Conservation (phyloP, 2,329 filamentous ascomycete species). For the Exophiala phaeomuriformis region DNA sequence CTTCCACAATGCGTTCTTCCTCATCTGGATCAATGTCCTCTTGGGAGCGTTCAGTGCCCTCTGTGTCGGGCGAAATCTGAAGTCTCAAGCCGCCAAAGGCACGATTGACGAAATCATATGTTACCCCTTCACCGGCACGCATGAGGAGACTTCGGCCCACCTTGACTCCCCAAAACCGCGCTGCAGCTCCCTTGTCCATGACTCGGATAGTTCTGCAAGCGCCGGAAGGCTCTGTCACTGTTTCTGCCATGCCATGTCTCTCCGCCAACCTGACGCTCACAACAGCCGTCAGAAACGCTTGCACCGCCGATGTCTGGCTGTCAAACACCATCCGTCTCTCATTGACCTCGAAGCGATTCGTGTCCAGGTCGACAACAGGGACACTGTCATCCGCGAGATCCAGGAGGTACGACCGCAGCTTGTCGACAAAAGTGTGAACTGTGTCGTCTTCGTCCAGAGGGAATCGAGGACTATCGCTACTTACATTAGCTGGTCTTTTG, state of each 20-base stretch:
- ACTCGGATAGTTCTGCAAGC: constrained; percentile 22
- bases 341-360: constrained; percentile 52
- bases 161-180: constrained; percentile 52
- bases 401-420: constrained; percentile 55
- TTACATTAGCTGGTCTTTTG: constrained; percentile 39
- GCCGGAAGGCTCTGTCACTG: constrained; percentile 27
- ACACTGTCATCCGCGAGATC: constrained; percentile 43
- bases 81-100: constrained; percentile 55
- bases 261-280: constrained; percentile 44
- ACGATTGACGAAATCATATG: constrained; percentile 51
- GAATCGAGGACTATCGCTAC: constrained; percentile 40
- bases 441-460: constrained; percentile 47
- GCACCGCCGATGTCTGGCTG: constrained; percentile 49
- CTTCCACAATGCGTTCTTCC: constrained; percentile 39
- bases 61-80: constrained; percentile 28
- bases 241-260: constrained; percentile 36
- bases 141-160: constrained; percentile 54
- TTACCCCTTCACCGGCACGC: constrained; percentile 49
- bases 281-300: constrained; percentile 50
- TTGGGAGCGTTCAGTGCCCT: constrained; percentile 41
- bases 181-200: constrained; percentile 41
- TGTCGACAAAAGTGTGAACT: constrained; percentile 48
- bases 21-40: constrained; percentile 44
- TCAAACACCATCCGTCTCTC: constrained; percentile 46
- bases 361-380: constrained; percentile 50